Conservation (phyloP, 225 moss, liverwort and hornwort species). For the Bryum argenteum region DNA sequence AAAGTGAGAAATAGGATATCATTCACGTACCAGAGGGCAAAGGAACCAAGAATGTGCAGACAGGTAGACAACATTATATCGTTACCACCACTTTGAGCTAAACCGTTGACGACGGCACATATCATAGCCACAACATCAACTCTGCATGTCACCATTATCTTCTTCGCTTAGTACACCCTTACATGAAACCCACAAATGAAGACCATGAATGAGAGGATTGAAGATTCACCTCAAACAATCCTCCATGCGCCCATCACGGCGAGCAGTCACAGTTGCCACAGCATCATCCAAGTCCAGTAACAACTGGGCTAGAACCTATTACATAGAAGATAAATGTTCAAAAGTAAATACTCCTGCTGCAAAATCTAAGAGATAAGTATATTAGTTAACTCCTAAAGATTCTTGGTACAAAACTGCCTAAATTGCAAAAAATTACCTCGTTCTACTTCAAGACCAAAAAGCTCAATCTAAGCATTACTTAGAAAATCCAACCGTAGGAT, state of each 20-base stretch:
- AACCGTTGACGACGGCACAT: constrained; percentile 76
- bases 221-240: constrained; percentile 65
- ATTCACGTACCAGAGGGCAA: constrained; percentile 68
- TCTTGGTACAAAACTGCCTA: too few relatives aligned
- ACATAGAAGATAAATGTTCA: constrained; percentile 21
- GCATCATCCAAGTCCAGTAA: constrained; percentile 82
- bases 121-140: constrained; percentile 91
- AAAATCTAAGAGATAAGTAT: constrained; percentile 13
- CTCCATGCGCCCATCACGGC: constrained; percentile 83
- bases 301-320: constrained; percentile 74
- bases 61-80: constrained; percentile 81
- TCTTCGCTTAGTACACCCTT: constrained; percentile 23
- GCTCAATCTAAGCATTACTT: too few relatives aligned
- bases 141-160: constrained; percentile 44
- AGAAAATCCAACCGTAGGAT: too few relatives aligned
- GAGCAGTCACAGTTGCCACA: constrained; percentile 66
- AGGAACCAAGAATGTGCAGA: constrained; percentile 80
- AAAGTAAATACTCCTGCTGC: constrained; percentile 12
- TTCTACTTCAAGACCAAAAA: too few relatives aligned
- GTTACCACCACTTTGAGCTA: constrained; percentile 75
- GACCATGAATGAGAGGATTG: neutral
- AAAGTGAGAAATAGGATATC: constrained; percentile 22
- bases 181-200: neutral
- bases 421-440: too few relatives aligned
- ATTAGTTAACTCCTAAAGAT: constrained; percentile 1